These are phyloP conservation scores for Pisolithus orientalis DNA, from an alignment of 768 basidiomycete species.

Conservation along the genomic window DNA sequence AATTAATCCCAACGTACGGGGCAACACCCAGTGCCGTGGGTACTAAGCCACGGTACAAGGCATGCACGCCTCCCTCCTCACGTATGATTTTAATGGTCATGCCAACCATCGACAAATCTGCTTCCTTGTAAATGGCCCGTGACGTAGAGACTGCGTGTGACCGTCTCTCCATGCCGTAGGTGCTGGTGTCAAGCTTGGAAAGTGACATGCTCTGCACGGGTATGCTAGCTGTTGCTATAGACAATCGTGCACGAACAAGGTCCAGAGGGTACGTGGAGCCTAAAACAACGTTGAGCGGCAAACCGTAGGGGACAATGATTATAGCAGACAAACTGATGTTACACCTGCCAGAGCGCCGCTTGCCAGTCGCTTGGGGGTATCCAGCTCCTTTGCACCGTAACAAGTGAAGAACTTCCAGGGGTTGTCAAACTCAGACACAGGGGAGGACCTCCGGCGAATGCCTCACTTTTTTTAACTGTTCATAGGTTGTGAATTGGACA, in stretches of 20 bases:
- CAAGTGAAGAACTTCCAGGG: conserved; percentile 56
- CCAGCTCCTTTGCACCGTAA: conserved; percentile 66
- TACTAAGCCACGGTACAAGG: conserved; percentile 78
- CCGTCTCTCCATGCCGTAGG: too few species aligned
- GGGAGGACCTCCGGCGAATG: neutral
- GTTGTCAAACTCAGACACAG: conserved; percentile 22
- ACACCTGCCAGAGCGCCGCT: conserved; percentile 92
- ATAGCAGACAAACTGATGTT: conserved; percentile 80
- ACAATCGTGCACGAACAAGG: conserved; percentile 86
- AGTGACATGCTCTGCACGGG: conserved; percentile 28
- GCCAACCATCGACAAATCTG: conserved; percentile 69
- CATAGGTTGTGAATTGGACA: conserved; percentile 85
- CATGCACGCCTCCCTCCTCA: conserved; percentile 88
- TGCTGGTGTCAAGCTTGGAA: conserved; percentile 35
- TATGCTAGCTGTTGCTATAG: conserved; percentile 88
- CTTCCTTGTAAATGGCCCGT: conserved; percentile 35
- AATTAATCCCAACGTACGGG: conserved; percentile 87
- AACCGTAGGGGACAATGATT: conserved; percentile 4
- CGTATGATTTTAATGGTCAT: conserved; percentile 89
- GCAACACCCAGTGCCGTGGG: conserved; percentile 88
- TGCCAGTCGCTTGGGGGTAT: conserved; percentile 80
- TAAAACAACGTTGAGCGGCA: conserved; percentile 22
- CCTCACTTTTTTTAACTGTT: conserved; percentile 79
- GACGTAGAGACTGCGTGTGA: conserved; percentile 31
- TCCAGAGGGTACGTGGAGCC: conserved; percentile 91